phyloP scores from a whole-genome alignment of 1,284 basidiomycete species.

The Trametes versicolor region DNA sequence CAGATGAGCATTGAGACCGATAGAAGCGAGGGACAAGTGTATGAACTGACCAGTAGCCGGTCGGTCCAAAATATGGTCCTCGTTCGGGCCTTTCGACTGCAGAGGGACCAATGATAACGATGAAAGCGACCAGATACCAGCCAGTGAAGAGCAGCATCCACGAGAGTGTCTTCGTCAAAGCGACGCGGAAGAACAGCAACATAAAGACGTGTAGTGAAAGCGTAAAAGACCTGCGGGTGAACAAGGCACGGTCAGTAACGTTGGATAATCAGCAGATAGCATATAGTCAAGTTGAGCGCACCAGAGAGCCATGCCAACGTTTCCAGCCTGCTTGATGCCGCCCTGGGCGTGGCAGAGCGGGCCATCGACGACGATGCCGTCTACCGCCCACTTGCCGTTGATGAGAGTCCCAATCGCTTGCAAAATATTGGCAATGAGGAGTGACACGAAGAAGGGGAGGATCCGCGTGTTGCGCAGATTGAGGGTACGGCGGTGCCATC shows the following conservation, averaged over 20 bases:
- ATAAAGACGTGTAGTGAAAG: conserved; percentile 54
- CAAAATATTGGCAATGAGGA: conserved; percentile 53
- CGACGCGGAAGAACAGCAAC: conserved; percentile 50
- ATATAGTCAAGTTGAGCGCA: conserved; percentile 21
- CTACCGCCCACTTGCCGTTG: conserved; percentile 51
- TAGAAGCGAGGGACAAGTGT: background rate
- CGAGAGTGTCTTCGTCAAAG: conserved; percentile 17
- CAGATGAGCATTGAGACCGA: background rate
- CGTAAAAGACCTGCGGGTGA: conserved; percentile 47
- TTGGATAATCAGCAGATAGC: too few species aligned
- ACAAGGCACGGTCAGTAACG: background rate
- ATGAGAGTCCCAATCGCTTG: conserved; percentile 53
- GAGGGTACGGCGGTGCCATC: conserved; percentile 32
- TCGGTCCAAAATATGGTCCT: conserved; percentile 55
- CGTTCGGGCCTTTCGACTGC: conserved; percentile 45
- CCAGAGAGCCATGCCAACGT: conserved; percentile 54
- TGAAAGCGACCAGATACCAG: conserved; percentile 47
- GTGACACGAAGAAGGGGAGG: conserved; percentile 48
- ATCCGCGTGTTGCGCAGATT: conserved; percentile 44
- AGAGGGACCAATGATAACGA: conserved; percentile 50
- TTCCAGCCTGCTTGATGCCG: conserved; percentile 54
- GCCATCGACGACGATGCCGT: conserved; percentile 47
- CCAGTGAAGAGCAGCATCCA: conserved; percentile 44
- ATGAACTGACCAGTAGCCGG: conserved; percentile 50
- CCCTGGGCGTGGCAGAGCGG: conserved; percentile 53